Base-by-base conservation (phyloP, 2,329 filamentous ascomycete genomes). In the Exutisphaerella laricina region DNA sequence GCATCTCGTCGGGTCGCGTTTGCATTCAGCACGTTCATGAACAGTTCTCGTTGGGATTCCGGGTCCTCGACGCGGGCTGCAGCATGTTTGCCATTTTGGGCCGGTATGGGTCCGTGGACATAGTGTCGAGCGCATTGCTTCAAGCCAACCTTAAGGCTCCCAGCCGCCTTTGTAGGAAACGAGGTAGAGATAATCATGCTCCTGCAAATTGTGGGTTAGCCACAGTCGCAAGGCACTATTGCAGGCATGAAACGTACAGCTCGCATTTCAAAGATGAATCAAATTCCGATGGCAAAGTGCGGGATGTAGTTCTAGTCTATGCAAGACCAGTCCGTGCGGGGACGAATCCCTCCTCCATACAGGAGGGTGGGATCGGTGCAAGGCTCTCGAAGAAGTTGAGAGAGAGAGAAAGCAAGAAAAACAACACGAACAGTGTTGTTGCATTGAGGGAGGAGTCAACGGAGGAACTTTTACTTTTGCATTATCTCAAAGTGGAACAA, bases 1-100 rank as follows among this genome's bases (percentile, higher is more conserved):
- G 89, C 88, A 69, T 98, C 92, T 57, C 92, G 81, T 66, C 89
- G 94, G 0, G 90, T 96, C 4, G 89, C 85, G 8, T 88, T 88
- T 13, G 89, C 88, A 58, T 86, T 87, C 22, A 98, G 73, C 3
- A 97, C 78, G 12, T 88, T 89, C 22, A 94, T 75, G 56, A 94
- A 82, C 58, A 95, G 84, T 60, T 95, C 87, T 17, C 62, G 55
- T 34, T 60, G 54, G 2, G 39, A 48, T n/a, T 47, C 44, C 5
- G 49, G 41, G 23, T 58, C 55, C 17, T 59, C 58, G 18, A 32
- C 35, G 12, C 46, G 33, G n/a, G 21, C 17, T 4, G 51, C 47
- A 21, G 41, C 41, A 39, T 49, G 51, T 31, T 53, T 56, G 36
- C 55, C 53, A 42, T 58, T 57, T 43, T 43, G 40, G 30, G 46